Base-by-base conservation (phyloP, 352 stramenopile genomes). In the Pythium oligandrum region DNA sequence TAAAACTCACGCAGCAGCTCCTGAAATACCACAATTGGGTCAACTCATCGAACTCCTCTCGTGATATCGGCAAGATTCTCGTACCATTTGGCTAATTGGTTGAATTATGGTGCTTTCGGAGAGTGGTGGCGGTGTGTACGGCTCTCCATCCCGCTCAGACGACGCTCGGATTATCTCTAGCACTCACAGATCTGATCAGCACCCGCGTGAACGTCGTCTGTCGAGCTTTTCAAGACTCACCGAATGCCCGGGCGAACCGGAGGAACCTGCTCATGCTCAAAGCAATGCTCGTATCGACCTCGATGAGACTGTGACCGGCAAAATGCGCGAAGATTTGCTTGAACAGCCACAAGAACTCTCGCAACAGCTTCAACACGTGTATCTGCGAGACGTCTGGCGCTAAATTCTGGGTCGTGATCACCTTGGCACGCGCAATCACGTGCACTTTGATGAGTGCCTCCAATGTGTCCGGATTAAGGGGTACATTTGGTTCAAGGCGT, bases 251-350 rank as follows among this genome's bases (percentile, higher is more conserved):
- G 31, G 76, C 76, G 55, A 91, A 88, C 6, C 50, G 57, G n/a
- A 91, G 64, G 36, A 89, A 88, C 42, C 83, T 66, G 30, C 74
- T 71, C 63, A 91, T 76, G 36, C 81, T 62, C 26, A 91, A 57
- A 0, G 70, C 72, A 26, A 75, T 65, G 34, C 73, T 78, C 39
- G 50, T 76, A 47, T 83, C 70, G 10, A 87, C 75, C 55, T 87
- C 66, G 1, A 67, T 63, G 8, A 91, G 55, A 30, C 73, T 88
- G 44, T 89, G 80, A 37, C 70, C 70, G 12, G 59, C 71, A 44
- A 91, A 89, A 32, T 91, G 80, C 9, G 69, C 83, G 55, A 91
- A 91, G 40, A 88, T 79, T 35, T 91, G 80, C 49, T 88, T 86
- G 52, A 91, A 51, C 8, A 73, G 73, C 80, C 80, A 91, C 11